Percentiles rank a stretch among this genome's conserved stretches.
Conservation (phyloP, 805 yeast species). For the Metschnikowia drakensbergensis region DNA sequence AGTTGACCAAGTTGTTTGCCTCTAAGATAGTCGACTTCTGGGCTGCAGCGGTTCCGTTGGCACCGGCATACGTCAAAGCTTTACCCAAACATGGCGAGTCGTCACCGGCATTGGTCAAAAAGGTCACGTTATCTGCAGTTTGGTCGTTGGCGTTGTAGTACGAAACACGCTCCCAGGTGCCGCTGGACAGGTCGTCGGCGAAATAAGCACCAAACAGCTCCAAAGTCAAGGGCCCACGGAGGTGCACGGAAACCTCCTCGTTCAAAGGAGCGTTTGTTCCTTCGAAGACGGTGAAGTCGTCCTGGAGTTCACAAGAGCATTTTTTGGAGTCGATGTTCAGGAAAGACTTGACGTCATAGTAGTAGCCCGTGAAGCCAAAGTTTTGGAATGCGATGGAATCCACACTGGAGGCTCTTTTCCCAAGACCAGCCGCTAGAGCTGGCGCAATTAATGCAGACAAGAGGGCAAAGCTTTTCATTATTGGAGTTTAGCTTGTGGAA, state of each 20-base stretch:
- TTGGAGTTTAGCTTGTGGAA: not conserved
- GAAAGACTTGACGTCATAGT: conserved; percentile 43
- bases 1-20: conserved; percentile 45
- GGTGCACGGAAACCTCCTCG: conserved; percentile 69
- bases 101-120: conserved; percentile 60
- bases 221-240: conserved; percentile 70
- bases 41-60: conserved; percentile 53
- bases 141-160: conserved; percentile 51
- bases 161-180: conserved; percentile 56
- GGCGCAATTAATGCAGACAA: conserved; percentile 5
- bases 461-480: not conserved
- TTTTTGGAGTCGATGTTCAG: conserved; percentile 38
- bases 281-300: conserved; percentile 38
- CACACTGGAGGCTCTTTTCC: conserved; percentile 7
- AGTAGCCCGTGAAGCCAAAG: conserved; percentile 54
- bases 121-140: conserved; percentile 61
- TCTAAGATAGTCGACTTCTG: conserved; percentile 45
- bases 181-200: conserved; percentile 34
- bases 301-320: conserved; percentile 46
- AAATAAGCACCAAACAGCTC: conserved; percentile 59
- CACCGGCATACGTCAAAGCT: conserved; percentile 59
- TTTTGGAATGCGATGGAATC: conserved; percentile 48
- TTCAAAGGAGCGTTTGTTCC: conserved; percentile 66
- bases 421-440: conserved; percentile 4
- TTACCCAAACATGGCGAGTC: conserved; percentile 62